These are phyloP conservation scores for Globisporangium alternatum DNA, from an alignment of 352 stramenopile species.

Conservation along the genomic window DNA sequence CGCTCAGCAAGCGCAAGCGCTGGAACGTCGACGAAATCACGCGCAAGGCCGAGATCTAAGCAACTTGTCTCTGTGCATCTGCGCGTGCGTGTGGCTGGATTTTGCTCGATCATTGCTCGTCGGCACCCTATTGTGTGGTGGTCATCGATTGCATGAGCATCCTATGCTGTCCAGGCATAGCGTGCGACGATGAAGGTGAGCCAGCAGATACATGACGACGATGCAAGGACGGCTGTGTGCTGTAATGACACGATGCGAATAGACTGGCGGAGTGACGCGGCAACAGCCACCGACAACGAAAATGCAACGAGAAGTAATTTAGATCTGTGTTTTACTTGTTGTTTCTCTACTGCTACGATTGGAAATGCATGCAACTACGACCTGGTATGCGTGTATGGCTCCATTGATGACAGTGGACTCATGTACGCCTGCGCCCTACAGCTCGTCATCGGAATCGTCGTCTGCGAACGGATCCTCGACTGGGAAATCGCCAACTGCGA, in stretches of 20 bases:
- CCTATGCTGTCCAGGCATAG: not conserved
- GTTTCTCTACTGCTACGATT: constrained; percentile 7
- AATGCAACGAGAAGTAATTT: constrained; percentile 48
- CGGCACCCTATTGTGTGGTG: not conserved
- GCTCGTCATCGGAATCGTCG: constrained; percentile 64
- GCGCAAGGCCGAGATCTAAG: constrained; percentile 83
- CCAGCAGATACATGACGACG: not conserved
- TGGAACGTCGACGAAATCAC: constrained; percentile 90
- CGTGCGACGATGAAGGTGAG: no score
- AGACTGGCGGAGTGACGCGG: constrained; percentile 2
- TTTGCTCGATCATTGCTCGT: not conserved
- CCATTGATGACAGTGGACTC: not conserved
- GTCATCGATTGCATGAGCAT: not conserved
- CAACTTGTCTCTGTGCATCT: not conserved
- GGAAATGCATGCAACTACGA: not conserved
- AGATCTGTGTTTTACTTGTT: constrained; percentile 29
- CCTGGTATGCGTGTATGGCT: not conserved
- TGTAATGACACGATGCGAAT: not conserved
- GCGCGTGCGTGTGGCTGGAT: not conserved
- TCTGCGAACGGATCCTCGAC: constrained; percentile 77
- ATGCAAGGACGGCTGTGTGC: not conserved
- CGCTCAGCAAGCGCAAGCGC: constrained; percentile 85
- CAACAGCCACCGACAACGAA: constrained; percentile 13
- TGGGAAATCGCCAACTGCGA: constrained; percentile 92
- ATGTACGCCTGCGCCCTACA: constrained; percentile 29